Percentiles rank a stretch among this genome's conserved stretches.
phyloP scores from a whole-genome alignment of 305 asterid species.

The Lippia alba region DNA sequence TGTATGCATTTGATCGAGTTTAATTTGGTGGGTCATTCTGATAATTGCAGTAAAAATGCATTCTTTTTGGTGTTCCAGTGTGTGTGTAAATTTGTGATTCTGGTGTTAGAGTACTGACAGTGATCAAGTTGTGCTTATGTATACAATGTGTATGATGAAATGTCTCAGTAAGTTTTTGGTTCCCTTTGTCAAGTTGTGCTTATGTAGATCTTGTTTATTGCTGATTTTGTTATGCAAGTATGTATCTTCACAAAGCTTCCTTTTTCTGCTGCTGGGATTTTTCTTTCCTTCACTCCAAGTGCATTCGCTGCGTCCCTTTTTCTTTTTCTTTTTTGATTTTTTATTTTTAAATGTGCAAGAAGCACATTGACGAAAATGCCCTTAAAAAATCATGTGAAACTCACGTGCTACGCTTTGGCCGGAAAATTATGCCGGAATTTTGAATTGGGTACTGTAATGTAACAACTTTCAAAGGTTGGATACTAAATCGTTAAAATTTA shows the following conservation, averaged over 20 bases:
- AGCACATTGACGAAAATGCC: too few relatives aligned
- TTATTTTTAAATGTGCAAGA: too few relatives aligned
- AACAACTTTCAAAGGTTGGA: too few relatives aligned
- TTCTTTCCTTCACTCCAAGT: not conserved
- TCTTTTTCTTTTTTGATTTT: too few relatives aligned
- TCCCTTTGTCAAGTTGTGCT: not conserved
- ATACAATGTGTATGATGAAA: slow-evolving; percentile 28
- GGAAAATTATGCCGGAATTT: too few relatives aligned
- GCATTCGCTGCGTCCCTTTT: too few relatives aligned
- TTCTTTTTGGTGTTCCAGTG: slow-evolving; percentile 1
- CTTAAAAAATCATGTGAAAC: too few relatives aligned
- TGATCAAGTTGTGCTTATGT: not conserved
- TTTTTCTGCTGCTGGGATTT: too few relatives aligned
- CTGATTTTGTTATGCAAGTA: not conserved
- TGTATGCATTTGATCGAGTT: not conserved
- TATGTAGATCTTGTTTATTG: slow-evolving; percentile 3
- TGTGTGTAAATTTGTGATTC: not conserved
- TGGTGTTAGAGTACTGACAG: not conserved
- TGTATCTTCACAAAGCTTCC: not conserved
- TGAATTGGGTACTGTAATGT: too few relatives aligned
- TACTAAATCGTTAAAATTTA: too few relatives aligned
- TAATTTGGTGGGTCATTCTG: not conserved
- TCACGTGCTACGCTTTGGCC: too few relatives aligned
- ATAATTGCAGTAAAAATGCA: not conserved
- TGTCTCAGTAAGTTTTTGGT: not conserved